Evolutionary conservation across 192 early-diverging fungal genomes (phyloP), one percentile per base, ranked within the genome.

Genomic region (Chytriomyces sp.): DNA sequence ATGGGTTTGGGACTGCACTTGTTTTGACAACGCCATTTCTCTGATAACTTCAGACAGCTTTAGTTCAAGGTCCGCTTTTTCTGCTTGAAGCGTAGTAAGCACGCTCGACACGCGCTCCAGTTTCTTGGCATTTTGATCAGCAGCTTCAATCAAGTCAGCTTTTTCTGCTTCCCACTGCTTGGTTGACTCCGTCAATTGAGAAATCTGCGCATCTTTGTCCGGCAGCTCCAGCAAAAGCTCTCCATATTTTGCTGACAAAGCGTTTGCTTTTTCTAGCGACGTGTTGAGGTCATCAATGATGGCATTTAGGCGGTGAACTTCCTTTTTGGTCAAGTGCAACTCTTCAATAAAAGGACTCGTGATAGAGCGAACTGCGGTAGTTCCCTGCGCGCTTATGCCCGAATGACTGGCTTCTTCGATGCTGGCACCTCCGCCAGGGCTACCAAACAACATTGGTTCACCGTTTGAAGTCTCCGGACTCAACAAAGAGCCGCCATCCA

Each of bases 251-350:
- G 8, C 25, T 3, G 17, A 22, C 26, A 59, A 25, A 6, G 55
- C 52, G 30, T 74, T 49, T 22, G 38, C 25, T 17, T 53, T 58
- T 5, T n/a, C 59, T 28, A 60, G 17, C 2, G 59, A 39, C 38
- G 10, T 3, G 7, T 8, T 10, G 12, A 72, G 54, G 19, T 75
- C 73, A 25, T 66, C 68, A 5, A 58, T 1, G 22, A 72, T 58
- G 59, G 52, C 49, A 14, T 67, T 69, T 4, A 75, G 58, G 2
- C 56, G 41, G 25, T 75, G 59, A 59, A 44, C 49, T 69, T 75
- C 72, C 19, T 39, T 10, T 59, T 65, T 54, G 10, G 64, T 73
- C 39, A 30, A 31, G 36, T 59, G 36, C 5, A 69, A 44, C n/a
- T 77, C 75, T n/a, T 67, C 67, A 4, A 52, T 2, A 2, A 52